phyloP scores from a whole-genome alignment of 495 filamentous ascomycete genomes.

The Tuber microsphaerosporum region DNA sequence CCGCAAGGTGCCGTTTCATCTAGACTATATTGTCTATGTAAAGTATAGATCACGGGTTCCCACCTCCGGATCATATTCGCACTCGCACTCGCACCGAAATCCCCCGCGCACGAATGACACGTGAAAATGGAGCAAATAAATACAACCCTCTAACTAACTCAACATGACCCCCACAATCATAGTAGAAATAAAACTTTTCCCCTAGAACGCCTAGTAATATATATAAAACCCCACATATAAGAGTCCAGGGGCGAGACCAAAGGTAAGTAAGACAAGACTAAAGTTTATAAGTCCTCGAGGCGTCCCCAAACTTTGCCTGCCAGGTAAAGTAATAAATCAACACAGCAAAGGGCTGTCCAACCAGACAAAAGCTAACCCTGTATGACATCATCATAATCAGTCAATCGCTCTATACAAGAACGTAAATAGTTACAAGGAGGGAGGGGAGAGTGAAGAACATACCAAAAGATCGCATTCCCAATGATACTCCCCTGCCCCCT shows the following conservation, averaged over 20 bases:
- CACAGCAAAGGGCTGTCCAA: constrained; percentile 86
- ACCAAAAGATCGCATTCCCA: constrained; percentile 91
- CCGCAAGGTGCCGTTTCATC: not conserved
- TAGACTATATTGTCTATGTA: not conserved
- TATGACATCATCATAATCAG: not conserved
- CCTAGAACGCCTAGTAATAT: not conserved
- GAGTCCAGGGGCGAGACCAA: not conserved
- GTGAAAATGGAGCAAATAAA: not conserved
- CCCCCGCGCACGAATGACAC: not conserved
- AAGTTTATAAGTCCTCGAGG: constrained; percentile 6
- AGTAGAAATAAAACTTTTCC: not conserved
- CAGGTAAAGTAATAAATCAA: constrained; percentile 94
- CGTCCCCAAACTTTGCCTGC: constrained; percentile 87
- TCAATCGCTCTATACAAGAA: not conserved
- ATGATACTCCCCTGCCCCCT: constrained; percentile 65
- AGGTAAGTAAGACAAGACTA: not conserved
- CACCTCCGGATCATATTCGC: not conserved
- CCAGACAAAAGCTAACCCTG: constrained; percentile 63
- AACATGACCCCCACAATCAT: not conserved
- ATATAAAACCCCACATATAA: not conserved
- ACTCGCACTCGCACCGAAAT: not conserved
- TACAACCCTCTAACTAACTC: not conserved
- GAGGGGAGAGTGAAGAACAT: constrained; percentile 45
- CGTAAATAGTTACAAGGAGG: not conserved
- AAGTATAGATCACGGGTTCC: not conserved